Conservation (phyloP, 352 stramenopile species). For the Phytophthora pistaciae region DNA sequence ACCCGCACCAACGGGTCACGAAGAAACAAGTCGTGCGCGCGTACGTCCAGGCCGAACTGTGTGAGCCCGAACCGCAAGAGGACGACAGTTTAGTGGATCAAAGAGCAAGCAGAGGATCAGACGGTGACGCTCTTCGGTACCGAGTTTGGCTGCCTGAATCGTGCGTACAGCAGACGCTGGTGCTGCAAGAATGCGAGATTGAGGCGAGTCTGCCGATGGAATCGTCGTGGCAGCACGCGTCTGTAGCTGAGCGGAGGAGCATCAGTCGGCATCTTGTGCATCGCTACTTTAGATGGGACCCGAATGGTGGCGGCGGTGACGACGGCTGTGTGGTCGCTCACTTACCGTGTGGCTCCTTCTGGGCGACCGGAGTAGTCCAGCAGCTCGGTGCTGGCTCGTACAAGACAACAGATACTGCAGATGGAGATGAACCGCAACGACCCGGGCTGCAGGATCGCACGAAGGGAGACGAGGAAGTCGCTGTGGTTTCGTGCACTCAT, state of each 20-base stretch:
- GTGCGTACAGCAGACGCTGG: conserved; percentile 61
- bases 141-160: conserved; percentile 58
- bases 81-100: not conserved
- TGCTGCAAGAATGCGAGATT: conserved; percentile 57
- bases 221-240: conserved; percentile 48
- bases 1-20: conserved; percentile 49
- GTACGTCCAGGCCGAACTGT: conserved; percentile 72
- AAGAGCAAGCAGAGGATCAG: not conserved
- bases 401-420: not conserved
- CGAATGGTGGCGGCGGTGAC: conserved; percentile 9
- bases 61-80: conserved; percentile 11
- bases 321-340: conserved; percentile 37
- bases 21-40: conserved; percentile 46
- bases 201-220: conserved; percentile 53
- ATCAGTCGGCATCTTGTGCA: conserved; percentile 40
- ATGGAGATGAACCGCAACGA: not conserved
- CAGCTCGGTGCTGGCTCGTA: not conserved
- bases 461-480: not conserved
- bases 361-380: conserved; percentile 16
- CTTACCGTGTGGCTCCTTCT: conserved; percentile 44
- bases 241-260: conserved; percentile 9
- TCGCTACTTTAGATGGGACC: conserved; percentile 51
- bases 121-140: conserved; percentile 34
- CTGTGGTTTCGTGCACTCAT: conserved; percentile 50
- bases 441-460: not conserved